A percentile compares a stretch with the other conserved stretches of the same genome.
Conservation (phyloP, 257 asterid genomes). For the Jaltomata sinuosa region DNA sequence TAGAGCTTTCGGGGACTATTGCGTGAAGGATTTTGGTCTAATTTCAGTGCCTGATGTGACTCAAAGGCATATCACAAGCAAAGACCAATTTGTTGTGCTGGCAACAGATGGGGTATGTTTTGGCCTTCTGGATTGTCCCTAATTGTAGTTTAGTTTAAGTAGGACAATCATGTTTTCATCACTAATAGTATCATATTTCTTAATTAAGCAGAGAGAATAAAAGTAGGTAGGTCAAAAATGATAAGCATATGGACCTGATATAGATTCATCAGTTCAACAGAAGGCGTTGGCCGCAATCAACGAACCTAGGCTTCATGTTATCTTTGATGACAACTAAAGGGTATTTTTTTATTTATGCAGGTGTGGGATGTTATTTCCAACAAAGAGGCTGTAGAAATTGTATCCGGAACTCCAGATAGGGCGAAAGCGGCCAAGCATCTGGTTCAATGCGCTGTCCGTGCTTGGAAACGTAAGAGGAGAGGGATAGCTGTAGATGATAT, state of each 20-base stretch:
- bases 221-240: not conserved
- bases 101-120: constrained; percentile 92
- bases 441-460: constrained; percentile 55
- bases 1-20: constrained; percentile 89
- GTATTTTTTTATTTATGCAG: constrained; percentile 19
- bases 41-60: constrained; percentile 84
- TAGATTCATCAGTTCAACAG: not conserved
- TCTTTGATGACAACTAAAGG: not conserved
- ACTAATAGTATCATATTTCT: not conserved
- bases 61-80: constrained; percentile 51
- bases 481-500: constrained; percentile 90
- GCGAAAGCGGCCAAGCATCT: constrained; percentile 67
- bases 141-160: not conserved
- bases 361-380: constrained; percentile 98
- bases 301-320: not conserved
- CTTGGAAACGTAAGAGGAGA: constrained; percentile 76
- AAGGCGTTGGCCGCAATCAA: not conserved
- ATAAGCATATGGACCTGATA: not conserved
- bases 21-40: constrained; percentile 81
- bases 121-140: not conserved
- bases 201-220: not conserved
- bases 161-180: not conserved
- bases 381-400: constrained; percentile 80
- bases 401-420: constrained; percentile 39
- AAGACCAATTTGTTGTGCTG: constrained; percentile 72